phyloP scores from a whole-genome alignment of 2,329 filamentous ascomycete genomes.

The Aspergillus glaucus region DNA sequence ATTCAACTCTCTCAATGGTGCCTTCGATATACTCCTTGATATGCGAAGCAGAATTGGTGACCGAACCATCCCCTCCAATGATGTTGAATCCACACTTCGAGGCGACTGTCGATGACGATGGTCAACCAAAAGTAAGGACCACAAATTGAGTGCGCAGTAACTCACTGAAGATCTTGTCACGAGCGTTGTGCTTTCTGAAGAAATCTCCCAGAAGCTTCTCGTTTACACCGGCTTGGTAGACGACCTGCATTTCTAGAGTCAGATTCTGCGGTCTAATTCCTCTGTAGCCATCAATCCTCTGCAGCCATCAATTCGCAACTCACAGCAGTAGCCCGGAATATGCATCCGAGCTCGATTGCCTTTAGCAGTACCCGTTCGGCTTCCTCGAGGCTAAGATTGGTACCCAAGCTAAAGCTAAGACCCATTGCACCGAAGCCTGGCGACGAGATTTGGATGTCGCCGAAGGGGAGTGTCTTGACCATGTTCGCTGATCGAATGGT shows the following conservation, averaged over 20 bases:
- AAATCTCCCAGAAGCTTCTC: conserved; percentile 48
- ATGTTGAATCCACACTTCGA: conserved; percentile 44
- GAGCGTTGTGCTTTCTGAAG: conserved; percentile 45
- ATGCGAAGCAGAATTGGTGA: conserved; percentile 43
- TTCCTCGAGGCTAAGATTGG: conserved; percentile 38
- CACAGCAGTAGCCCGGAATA: conserved; percentile 44
- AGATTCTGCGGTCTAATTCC: not conserved
- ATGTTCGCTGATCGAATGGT: conserved; percentile 12
- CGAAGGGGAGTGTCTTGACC: conserved; percentile 40
- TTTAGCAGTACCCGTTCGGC: conserved; percentile 47
- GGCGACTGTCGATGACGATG: conserved; percentile 31
- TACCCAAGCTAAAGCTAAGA: conserved; percentile 40
- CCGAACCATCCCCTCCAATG: conserved; percentile 24
- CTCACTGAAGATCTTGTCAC: conserved; percentile 45
- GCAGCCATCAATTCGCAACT: conserved; percentile 8
- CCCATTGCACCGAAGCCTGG: conserved; percentile 50
- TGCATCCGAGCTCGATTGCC: conserved; percentile 43
- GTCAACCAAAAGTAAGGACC: not conserved
- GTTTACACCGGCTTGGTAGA: conserved; percentile 43
- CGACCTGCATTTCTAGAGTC: conserved; percentile 28
- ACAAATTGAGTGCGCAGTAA: not conserved
- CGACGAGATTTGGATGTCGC: conserved; percentile 31
- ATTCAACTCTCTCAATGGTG: conserved; percentile 45
- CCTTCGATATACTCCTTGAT: conserved; percentile 46
- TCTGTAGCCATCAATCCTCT: too few species aligned